Base-by-base conservation (phyloP, 306 rosid species). In the Corylus avellana region DNA sequence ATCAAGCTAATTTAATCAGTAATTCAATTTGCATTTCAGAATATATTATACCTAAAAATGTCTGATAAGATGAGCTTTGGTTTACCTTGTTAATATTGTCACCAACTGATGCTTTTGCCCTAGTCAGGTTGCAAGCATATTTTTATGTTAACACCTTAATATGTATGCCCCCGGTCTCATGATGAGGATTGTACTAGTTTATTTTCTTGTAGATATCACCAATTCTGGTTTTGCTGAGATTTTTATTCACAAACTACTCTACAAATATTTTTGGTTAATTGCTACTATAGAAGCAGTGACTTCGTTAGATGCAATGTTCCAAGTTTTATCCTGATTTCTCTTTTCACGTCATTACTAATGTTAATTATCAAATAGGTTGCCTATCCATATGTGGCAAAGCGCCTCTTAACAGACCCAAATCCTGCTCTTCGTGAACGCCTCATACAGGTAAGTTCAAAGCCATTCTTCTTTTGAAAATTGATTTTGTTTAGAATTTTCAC, bases 401-500 rank as follows among this genome's bases (percentile, higher is more conserved):
- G 99, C 70, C 91, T 96, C 73, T 80, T 96, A 56, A 96, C 98
- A 59, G 99, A 96, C 76, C 99, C 99, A 70, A 89, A 96, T 83
- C 99, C 99, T 13, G 98, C 99, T 80, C 87, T 96, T 59, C 97
- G 99, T 9, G 98, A 90, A 85, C 97, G 99, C 57, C 99, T 96
- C 80, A 85, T 93, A 81, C 99, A 96, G 96, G 99, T 93, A 14
- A 76, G 93, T 87, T 79, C 64, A 77, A 47, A 53, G 77, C 77
- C 62, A 69, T 63, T 67, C 72, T 67, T 59, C 37, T 11, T 59
- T 42, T 44, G 51, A 67, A 37, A 63, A 17, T 32, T 63, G 46
- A 63, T 32, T 67, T 39, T 82, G 71, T 54, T 81, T 62, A 67
- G 72, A 80, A 80, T 14, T 73, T 71, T 75, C 59, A 17, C 66